A percentile compares a stretch with the other conserved stretches of the same genome.
phyloP scores from a whole-genome alignment of 2,329 filamentous ascomycete genomes.

The Colletotrichum viniferum region DNA sequence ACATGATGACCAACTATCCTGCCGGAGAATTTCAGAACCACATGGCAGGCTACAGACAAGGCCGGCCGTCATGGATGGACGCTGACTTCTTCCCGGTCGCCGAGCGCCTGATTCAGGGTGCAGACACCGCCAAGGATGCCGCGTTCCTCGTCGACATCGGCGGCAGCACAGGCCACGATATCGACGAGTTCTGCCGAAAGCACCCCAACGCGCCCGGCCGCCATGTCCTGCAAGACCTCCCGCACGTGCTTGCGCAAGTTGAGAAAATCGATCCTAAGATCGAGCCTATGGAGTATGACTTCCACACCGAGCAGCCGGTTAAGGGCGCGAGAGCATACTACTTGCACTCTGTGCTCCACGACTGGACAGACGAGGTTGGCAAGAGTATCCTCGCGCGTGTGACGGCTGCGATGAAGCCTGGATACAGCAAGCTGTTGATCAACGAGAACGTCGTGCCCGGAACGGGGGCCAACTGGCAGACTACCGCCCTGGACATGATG shows the following conservation, averaged over 20 bases:
- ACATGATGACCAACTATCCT: conserved; percentile 4
- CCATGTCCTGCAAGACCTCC: conserved; percentile 29
- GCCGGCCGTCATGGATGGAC: conserved; percentile 16
- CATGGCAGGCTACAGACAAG: conserved; percentile 3
- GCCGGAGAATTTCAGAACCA: not conserved
- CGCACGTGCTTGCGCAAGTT: conserved; percentile 25
- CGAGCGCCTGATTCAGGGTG: conserved; percentile 29
- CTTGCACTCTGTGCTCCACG: conserved; percentile 20
- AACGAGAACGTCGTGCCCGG: conserved; percentile 23
- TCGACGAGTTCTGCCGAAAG: conserved; percentile 24
- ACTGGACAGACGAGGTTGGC: conserved; percentile 23
- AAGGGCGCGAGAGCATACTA: conserved; percentile 20
- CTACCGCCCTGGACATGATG: conserved; percentile 19
- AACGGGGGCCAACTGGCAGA: conserved; percentile 5
- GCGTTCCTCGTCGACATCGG: conserved; percentile 26
- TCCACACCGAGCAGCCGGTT: conserved; percentile 2
- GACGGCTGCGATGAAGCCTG: conserved; percentile 20
- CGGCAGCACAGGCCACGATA: conserved; percentile 28
- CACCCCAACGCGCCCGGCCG: conserved; percentile 23
- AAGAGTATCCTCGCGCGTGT: conserved; percentile 12
- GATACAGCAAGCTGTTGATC: conserved; percentile 21
- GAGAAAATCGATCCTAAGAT: conserved; percentile 21
- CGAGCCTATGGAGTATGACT: conserved; percentile 33
- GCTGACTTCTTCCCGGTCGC: conserved; percentile 24
- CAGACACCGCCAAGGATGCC: not conserved